Conservation (phyloP, 345 rosid species). For the Lenwebbia sp. region DNA sequence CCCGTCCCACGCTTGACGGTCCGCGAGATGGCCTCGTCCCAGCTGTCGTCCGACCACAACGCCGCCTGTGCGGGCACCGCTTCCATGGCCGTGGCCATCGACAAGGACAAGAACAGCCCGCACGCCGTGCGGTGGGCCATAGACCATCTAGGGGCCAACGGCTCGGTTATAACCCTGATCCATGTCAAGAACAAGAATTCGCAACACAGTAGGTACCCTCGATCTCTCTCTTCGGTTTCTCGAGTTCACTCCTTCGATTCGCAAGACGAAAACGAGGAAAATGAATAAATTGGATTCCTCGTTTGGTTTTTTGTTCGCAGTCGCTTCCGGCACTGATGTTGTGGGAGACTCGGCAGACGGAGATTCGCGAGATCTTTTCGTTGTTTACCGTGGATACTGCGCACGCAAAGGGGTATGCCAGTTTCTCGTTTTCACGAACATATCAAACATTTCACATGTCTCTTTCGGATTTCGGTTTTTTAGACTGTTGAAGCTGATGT, state of each 20-base stretch:
- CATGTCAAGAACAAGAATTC: constrained; percentile 46
- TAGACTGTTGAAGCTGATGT: background rate
- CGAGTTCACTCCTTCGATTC: background rate
- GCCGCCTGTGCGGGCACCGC: background rate
- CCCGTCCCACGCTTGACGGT: background rate
- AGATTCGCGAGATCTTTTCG: constrained; percentile 34
- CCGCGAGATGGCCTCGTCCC: background rate
- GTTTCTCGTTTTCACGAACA: background rate
- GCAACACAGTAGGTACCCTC: constrained; percentile 58
- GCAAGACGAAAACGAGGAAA: background rate
- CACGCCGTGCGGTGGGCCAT: constrained; percentile 87
- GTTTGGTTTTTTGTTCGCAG: background rate
- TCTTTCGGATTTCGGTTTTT: background rate
- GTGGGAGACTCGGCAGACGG: constrained; percentile 1
- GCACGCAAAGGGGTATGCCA: constrained; percentile 72
- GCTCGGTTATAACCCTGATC: constrained; percentile 30
- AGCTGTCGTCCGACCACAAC: background rate
- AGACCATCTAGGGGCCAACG: constrained; percentile 41
- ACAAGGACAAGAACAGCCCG: constrained; percentile 72
- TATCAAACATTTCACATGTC: background rate
- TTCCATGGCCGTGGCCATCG: constrained; percentile 40
- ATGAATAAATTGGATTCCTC: background rate
- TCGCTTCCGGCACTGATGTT: constrained; percentile 9
- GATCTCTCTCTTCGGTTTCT: background rate
- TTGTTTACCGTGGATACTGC: constrained; percentile 63